Evolutionary conservation across 495 filamentous ascomycete species (phyloP), one percentile per base, ranked within the genome.

Genomic region (Penicillium desertorum): DNA sequence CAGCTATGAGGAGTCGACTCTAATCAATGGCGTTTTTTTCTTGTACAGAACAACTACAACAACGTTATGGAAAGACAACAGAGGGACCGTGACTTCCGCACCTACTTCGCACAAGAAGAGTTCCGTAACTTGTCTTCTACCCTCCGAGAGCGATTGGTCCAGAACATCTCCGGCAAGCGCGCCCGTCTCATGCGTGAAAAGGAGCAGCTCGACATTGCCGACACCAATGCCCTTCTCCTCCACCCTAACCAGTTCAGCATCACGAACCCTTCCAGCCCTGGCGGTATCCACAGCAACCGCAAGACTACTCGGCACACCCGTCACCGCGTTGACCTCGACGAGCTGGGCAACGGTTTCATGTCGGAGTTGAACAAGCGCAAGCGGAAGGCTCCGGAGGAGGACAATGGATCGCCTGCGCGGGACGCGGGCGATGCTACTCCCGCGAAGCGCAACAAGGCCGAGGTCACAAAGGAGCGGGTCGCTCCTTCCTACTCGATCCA

Each of bases 221-320:
- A 98, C 63, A 87, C 84, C 56, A 95, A 89, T 61, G 90, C 94
- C 12, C 82, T 95, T 5, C 85, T 96, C 30, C 82, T 96, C 7
- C 91, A 98, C 63, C 92, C 95, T 14, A 93, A 88, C 60, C 94
- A 98, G 66, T 97, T 92, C 72, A 88, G 87, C 70, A 84, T 96
- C 57, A 86, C 84, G 61, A 89, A 90, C 68, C 86, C 86, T 25
- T 76, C 88, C 16, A 92, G 89, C 68, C 90, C 92, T 11, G 89
- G 91, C 45, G 89, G 88, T 34, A 77, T 88, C 22, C 89, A 92
- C 64, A 85, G 84, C 57, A 90, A 90, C 63, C 82, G 92, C 51
- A 89, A 92, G 57, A 96, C 93, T 11, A 96, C 93, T 14, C 78
- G 92, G 48, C 81, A 91, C 60, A 96, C 92, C 9, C 79, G 92